Conservation (phyloP, 371 early-diverging fungal species). For the Choanephora cucurbitarum region DNA sequence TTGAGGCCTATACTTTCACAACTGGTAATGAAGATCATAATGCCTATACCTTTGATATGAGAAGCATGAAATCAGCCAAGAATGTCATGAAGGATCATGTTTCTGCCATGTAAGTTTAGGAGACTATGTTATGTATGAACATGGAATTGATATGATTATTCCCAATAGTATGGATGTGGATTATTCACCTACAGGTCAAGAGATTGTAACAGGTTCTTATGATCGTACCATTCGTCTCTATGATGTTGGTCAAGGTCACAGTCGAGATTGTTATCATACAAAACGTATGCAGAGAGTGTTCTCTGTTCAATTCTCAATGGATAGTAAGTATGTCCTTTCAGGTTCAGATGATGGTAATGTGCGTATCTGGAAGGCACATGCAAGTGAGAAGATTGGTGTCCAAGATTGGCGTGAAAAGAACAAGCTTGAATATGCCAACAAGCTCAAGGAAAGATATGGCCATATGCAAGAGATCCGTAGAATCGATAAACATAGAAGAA, state of each 20-base stretch:
- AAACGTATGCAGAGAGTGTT: slow-evolving; percentile 97
- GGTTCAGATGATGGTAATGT: slow-evolving; percentile 99
- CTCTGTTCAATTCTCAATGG: slow-evolving; percentile 92
- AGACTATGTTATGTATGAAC: too few relatives aligned
- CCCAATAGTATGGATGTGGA: slow-evolving; percentile 84
- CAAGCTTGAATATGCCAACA: slow-evolving; percentile 78
- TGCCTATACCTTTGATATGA: slow-evolving; percentile 95
- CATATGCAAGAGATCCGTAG: slow-evolving; percentile 91
- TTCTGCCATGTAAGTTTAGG: slow-evolving; percentile 87
- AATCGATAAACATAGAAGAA: slow-evolving; percentile 84
- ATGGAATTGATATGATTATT: too few relatives aligned
- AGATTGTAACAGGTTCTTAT: slow-evolving; percentile 95
- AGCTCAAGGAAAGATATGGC: slow-evolving; percentile 93
- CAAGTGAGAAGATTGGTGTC: slow-evolving; percentile 85
- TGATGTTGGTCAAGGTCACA: slow-evolving; percentile 77
- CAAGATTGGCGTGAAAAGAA: slow-evolving; percentile 82
- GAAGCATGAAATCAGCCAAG: slow-evolving; percentile 82
- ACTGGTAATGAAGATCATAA: slow-evolving; percentile 96
- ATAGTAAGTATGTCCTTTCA: slow-evolving; percentile 94
- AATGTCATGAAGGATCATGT: slow-evolving; percentile 95
- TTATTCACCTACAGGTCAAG: slow-evolving; percentile 97
- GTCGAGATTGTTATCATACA: slow-evolving; percentile 97
- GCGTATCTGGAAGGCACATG: slow-evolving; percentile 97
- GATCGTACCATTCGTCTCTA: slow-evolving; percentile 96
- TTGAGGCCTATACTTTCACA: slow-evolving; percentile 93